Evolutionary conservation across 1,139 yeast species (phyloP).

Genomic region (Pichia sp.): DNA sequence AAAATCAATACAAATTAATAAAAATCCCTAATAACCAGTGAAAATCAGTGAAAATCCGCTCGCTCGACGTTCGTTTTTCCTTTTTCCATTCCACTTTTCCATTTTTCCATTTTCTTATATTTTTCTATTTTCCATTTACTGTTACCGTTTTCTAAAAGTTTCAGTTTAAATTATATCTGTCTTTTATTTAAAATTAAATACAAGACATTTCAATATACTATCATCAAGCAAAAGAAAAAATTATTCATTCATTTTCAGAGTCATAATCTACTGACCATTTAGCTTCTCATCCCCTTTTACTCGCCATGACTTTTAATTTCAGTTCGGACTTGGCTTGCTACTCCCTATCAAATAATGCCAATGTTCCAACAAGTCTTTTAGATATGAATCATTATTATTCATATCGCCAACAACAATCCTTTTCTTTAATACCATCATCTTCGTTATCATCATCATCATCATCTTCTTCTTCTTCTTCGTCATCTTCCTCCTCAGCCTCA

Average conservation of each 20-base stretch:
- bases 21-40: too few relatives aligned
- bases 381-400: constrained; percentile 17
- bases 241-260: too few relatives aligned
- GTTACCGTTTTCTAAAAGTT: background rate
- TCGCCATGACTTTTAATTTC: constrained; percentile 16
- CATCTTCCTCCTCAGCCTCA: too few relatives aligned
- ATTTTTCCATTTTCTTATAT: background rate
- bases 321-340: constrained; percentile 26
- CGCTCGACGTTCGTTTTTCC: background rate
- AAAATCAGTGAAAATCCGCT: too few relatives aligned
- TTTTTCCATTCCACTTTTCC: background rate
- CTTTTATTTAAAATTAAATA: too few relatives aligned
- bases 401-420: constrained; percentile 11
- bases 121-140: background rate
- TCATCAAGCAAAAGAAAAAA: too few relatives aligned
- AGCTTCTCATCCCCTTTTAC: too few relatives aligned
- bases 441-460: background rate
- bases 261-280: too few relatives aligned
- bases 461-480: background rate
- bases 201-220: too few relatives aligned
- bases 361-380: constrained; percentile 23
- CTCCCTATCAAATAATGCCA: constrained; percentile 23
- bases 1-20: background rate
- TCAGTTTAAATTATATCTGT: background rate
- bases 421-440: background rate